Evolutionary conservation across 805 yeast genomes (phyloP), one percentile per base, ranked within the genome.

Genomic region (Teunomyces funiuensis): DNA sequence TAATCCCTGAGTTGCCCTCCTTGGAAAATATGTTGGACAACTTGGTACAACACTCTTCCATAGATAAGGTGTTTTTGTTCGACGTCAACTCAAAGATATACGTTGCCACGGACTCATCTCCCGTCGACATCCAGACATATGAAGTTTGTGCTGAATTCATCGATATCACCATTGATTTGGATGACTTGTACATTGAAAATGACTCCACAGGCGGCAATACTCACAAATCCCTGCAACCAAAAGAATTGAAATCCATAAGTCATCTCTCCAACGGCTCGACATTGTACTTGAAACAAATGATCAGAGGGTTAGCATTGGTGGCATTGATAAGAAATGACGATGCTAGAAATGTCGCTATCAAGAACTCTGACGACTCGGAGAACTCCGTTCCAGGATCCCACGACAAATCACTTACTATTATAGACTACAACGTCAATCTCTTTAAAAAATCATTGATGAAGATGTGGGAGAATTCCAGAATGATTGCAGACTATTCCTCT

Each of bases 91-190:
- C 96, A 13, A 93, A 93, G 60, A 87, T 93, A 15, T 93, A 91
- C 58, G 89, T 91, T 37, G 97, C 97, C 4, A 91, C 98, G 0
- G 99, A 93, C 61, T 86, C 96, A 0, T 82, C 90, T 2, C 97
- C 98, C 0, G 96, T 91, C 28, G 98, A 91, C 64, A 85, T 88
- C 29, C 96, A 89, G 57, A 87, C 95, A 0, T 93, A 93, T 60
- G 97, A 93, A 60, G 95, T 91, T 2, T 93, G 98, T 63, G 95
- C 97, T 0, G 98, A 93, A 57, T 93, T 93, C 57, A 91, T 93
- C 34, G 98, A 93, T 61, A 93, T 91, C 11, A 83, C 96, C 3
- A 83, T 89, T 18, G 98, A 93, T 57, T 66, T 93, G 49, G 90
- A 88, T 52, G 85, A 85, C 38, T 60, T 85, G 33, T 84, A 85